Base-by-base conservation (phyloP, 106 monocot species). In the Posidonia australis region DNA sequence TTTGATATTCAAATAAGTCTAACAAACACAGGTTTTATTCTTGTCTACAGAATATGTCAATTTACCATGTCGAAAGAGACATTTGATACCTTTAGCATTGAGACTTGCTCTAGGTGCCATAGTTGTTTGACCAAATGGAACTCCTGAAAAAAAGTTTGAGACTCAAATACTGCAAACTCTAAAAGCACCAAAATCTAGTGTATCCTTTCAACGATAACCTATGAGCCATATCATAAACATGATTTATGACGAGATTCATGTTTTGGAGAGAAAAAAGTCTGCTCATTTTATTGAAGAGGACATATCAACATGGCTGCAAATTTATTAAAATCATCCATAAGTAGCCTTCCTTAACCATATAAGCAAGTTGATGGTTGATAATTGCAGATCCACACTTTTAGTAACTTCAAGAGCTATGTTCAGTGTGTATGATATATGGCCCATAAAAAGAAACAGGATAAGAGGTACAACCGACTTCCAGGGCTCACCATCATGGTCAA, bases 401-500 rank as follows among this genome's bases (percentile, higher is more conserved):
- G 7, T 36, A 36, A 10, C 19, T 53, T 53, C 53, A 53, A 17
- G 20, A 51, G n/a, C 49, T 51, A 51, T 51, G 20, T 18, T 18
- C 49, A 17, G 20, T 51, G 49, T 51, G 49, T n/a, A n/a, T n/a
- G 3, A 20, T 5, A 23, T 23, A 55, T 24, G 24, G 22, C 54
- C 54, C 12, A 18, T 17, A 30, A 25, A 59, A 25, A 9, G 30
- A 59, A 59, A 30, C 11, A 29, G 59, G 9, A 55, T 55, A 54
- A 54, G 12, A 54, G 54, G 16, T 9, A 1, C 20, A 23, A 55
- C 20, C 23, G 54, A 55, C 7, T 55, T 55, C 9, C 12, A 23
- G 2, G 30, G 23, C 93, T 94, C 82, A 94, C 94, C 94, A 86
- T 94, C 94, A 78, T 90, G 86, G 66, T 94, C 94, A 76, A 94